Conservation (phyloP, 202 grass and related monocot genomes). For the Schoenoplectus triqueter region DNA sequence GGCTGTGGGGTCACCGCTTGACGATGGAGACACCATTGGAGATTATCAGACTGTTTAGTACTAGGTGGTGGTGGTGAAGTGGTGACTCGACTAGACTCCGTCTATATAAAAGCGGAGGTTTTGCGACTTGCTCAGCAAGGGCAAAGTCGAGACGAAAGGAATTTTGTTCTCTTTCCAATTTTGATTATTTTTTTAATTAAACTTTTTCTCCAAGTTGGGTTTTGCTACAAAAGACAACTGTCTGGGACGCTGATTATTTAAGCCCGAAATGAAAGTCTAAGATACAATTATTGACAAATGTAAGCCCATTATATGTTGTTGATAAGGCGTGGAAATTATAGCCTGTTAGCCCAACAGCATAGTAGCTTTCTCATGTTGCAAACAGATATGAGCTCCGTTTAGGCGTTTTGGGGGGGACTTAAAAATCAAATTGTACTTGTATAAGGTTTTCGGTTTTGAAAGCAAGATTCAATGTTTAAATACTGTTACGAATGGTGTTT, state of each 20-base stretch:
- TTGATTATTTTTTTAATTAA: neutral
- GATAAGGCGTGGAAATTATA: neutral
- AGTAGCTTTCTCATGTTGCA: neutral
- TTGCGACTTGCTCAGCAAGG: constrained; percentile 16
- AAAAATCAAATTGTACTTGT: neutral
- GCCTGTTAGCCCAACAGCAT: neutral
- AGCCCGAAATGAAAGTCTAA: neutral
- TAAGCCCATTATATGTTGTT: neutral
- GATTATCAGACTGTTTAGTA: neutral
- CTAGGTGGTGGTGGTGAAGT: neutral
- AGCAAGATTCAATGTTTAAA: neutral
- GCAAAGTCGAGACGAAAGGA: constrained; percentile 15
- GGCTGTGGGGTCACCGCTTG: neutral
- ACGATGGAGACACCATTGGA: constrained; percentile 25
- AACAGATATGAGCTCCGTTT: neutral
- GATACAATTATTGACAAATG: neutral
- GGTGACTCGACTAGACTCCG: neutral
- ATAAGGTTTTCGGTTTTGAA: neutral
- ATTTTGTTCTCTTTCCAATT: neutral
- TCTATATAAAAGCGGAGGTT: neutral
- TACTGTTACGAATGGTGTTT: neutral
- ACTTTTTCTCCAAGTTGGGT: neutral
- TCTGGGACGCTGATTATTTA: neutral
- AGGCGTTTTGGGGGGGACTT: no score
- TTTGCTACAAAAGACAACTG: neutral